Evolutionary conservation across 1,284 basidiomycete genomes (phyloP).

Genomic region (Microbotryomycetes sp.): DNA sequence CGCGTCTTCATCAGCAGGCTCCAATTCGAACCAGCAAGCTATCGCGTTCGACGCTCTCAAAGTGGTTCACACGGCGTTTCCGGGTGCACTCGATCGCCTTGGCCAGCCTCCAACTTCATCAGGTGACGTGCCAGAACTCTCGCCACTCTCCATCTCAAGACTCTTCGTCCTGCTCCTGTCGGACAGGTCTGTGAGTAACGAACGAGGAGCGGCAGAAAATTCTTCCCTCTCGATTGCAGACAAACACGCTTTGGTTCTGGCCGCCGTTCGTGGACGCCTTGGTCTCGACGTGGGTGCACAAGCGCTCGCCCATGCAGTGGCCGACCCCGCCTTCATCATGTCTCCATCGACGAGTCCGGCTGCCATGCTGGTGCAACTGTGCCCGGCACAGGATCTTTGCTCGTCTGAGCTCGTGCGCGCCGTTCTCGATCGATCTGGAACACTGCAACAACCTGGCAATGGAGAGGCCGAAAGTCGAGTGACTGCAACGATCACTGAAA

Average conservation of each 20-base stretch:
- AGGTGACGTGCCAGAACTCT: constrained; percentile 71
- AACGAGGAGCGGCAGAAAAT: constrained; percentile 28
- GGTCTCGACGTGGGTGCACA: constrained; percentile 38
- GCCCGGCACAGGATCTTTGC: constrained; percentile 29
- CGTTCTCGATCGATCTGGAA: constrained; percentile 62
- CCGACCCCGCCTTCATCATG: constrained; percentile 23
- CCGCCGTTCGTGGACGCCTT: constrained; percentile 38
- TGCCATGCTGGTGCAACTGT: constrained; percentile 26
- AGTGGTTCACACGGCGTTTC: constrained; percentile 17
- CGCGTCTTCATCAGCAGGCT: constrained; percentile 2
- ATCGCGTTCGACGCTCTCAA: constrained; percentile 29
- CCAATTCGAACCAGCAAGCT: constrained; percentile 10
- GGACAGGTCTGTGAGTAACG: constrained; percentile 42
- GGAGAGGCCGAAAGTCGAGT: constrained; percentile 19
- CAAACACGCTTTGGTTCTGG: constrained; percentile 35
- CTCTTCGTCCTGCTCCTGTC: constrained; percentile 71
- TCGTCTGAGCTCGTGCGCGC: constrained; percentile 57
- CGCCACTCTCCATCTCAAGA: constrained; percentile 64
- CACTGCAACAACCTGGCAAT: constrained; percentile 37
- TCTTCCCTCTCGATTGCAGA: constrained; percentile 35
- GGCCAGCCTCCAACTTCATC: constrained; percentile 44
- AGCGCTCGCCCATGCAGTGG: constrained; percentile 38
- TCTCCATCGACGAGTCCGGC: constrained; percentile 6
- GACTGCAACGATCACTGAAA: constrained; percentile 21
- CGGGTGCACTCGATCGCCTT: constrained; percentile 24